phyloP scores from a whole-genome alignment of 345 rosid species.

The Erodium maritimum region DNA sequence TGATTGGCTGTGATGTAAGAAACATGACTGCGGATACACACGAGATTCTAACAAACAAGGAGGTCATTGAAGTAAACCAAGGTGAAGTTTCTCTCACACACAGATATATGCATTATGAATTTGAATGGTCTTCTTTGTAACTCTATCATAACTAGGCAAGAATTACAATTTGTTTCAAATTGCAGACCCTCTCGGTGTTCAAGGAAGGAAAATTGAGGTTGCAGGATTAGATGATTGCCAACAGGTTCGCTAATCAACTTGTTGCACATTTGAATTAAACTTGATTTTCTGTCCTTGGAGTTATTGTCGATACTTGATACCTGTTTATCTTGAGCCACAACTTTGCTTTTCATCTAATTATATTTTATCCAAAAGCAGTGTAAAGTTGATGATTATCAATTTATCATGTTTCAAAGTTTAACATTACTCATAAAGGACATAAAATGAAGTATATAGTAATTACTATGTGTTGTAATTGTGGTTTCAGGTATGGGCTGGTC shows the following conservation, averaged over 20 bases:
- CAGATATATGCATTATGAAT: background rate
- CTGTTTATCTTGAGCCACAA: background rate
- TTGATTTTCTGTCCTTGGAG: too few species aligned
- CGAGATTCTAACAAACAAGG: slow-evolving; percentile 52
- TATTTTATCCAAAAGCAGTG: too few species aligned
- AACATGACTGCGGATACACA: slow-evolving; percentile 43
- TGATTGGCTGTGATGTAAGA: slow-evolving; percentile 75
- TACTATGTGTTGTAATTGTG: background rate
- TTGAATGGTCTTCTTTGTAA: background rate
- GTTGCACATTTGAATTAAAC: too few species aligned
- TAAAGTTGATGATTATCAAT: too few species aligned
- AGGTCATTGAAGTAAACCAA: slow-evolving; percentile 78
- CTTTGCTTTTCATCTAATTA: too few species aligned
- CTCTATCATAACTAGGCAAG: background rate
- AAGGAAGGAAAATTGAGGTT: slow-evolving; percentile 61
- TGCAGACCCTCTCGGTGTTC: slow-evolving; percentile 63
- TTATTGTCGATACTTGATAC: too few species aligned
- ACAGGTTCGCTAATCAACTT: slow-evolving; percentile 32
- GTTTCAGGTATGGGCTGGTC: slow-evolving; percentile 86
- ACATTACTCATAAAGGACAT: too few species aligned
- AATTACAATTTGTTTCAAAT: background rate
- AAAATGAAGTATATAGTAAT: slow-evolving; percentile 1
- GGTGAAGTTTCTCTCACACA: slow-evolving; percentile 21
- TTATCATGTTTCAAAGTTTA: too few species aligned
- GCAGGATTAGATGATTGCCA: slow-evolving; percentile 51